Base-by-base conservation (phyloP, 1,284 basidiomycete species). In the Microbotryum silenes-acaulis region DNA sequence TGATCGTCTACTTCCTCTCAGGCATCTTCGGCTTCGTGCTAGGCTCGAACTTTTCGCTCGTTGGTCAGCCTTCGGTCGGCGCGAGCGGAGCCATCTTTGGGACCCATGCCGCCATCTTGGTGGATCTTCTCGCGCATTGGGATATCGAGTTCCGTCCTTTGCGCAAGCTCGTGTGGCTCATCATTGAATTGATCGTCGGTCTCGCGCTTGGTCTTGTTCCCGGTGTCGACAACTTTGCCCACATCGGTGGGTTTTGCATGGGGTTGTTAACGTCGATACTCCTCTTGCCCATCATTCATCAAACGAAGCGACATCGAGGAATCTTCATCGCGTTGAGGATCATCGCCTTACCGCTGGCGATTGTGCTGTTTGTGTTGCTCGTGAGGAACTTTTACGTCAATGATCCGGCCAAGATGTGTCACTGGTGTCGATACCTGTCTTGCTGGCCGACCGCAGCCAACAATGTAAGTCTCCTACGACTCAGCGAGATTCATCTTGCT, bases 31-130 rank as follows among this genome's bases (percentile, higher is more conserved):
- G 82, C 77, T 21, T 78, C 61, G 46, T 76, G 25, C 78, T 97
- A 9, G 92, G 93, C 29, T 91, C 89, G 5, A 97, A 94, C 75
- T 78, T 97, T 74, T 81, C 90, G 1, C 78, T 96, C 20, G 86
- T 91, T 4, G 91, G 90, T 20, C 78, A 86, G n/a, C 91, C 93
- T 0, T 90, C 89, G n/a, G 81, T 92, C 1, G 94, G 94, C 51
- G 94, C 93, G 1, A 88, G 86, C 70, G 92, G 94, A 9, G 91
- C 92, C 1, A 89, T 97, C 59, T 94, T 97, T 65, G 91, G 91
- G 4, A 90, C 89, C 45, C 81, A 93, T 62, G 91, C 88, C 4
- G 88, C 91, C 68, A 75, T 79, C 48, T 69, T 81, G 81, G 85
- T 96, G 2, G 94, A 98, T 73, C 77, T 98, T 37, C 80, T 90